Evolutionary conservation across 352 stramenopile species (phyloP), one percentile per base, ranked within the genome.

Genomic region (Phytopythium mirpurense): DNA sequence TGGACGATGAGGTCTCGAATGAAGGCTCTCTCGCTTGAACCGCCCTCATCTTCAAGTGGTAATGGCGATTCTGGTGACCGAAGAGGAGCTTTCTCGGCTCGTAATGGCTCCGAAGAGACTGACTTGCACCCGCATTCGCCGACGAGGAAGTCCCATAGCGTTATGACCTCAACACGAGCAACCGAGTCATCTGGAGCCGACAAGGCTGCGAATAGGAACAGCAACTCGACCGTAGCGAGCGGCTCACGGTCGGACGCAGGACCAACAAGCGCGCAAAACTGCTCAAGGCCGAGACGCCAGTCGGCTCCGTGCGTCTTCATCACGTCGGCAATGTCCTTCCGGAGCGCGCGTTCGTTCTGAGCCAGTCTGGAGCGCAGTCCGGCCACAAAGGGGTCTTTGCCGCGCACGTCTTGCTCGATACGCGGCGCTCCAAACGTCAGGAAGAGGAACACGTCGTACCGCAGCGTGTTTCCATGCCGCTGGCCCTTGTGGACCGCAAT

Each of bases 381-480:
- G 1, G 14, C 26, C 14, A n/a, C 14, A 34, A 21, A 44, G 5
- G 31, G 23, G 12, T 29, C 19, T 31, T 45, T 45, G 40, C 18
- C 21, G 8, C 19, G 19, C n/a, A 23, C 15, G 45, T 54, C 35
- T 24, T 21, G 19, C 12, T 31, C 16, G 19, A 54, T 34, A 1
- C 16, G 29, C 15, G 47, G 47, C 6, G 34, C 32, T 19, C 47
- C 47, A 24, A 54, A 54, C 16, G 47, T 54, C 32, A 54, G 18
- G 12, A 34, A 54, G 44, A 88, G 63, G 5, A 88, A 56, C 7
- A 88, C 59, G 15, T 85, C 77, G 24, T 83, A 88, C 12, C 74
- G 60, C 3, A 85, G 52, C 5, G 14, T 54, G 11, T 21, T 34
- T 32, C 21, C 12, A 0, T 45, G 11, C 6, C 14, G 21, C 12